Percentiles rank a stretch among this genome's conserved stretches.
These are phyloP conservation scores for Trichocladium antarcticum DNA, from an alignment of 495 filamentous ascomycete species.

Conservation along the genomic window DNA sequence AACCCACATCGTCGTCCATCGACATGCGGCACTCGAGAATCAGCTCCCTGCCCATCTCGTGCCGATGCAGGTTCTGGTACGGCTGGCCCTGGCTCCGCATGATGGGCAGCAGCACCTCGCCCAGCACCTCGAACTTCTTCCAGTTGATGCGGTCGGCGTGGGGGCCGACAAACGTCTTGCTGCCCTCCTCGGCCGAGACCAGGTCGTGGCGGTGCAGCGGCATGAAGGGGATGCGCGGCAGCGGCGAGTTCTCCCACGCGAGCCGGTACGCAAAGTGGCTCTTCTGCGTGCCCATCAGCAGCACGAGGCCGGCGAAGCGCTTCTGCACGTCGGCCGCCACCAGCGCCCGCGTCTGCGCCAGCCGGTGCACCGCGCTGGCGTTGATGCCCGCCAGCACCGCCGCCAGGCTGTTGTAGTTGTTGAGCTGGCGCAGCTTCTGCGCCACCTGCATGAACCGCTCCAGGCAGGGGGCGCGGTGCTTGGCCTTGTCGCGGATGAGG, in stretches of 20 bases:
- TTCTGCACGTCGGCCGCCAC: conserved; percentile 58
- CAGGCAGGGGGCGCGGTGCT: conserved; percentile 77
- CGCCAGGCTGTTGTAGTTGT: conserved; percentile 94
- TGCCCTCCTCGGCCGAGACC: conserved; percentile 85
- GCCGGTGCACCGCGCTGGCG: conserved; percentile 74
- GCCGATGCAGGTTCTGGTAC: conserved; percentile 57
- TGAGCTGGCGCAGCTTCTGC: conserved; percentile 72
- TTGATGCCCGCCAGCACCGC: conserved; percentile 91
- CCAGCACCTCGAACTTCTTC: conserved; percentile 96
- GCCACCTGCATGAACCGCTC: conserved; percentile 92
- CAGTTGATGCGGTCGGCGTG: conserved; percentile 78
- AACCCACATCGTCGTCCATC: conserved; percentile 50
- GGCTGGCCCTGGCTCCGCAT: conserved; percentile 81
- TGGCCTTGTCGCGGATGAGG: conserved; percentile 86
- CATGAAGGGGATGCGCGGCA: conserved; percentile 84
- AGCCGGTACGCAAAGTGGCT: conserved; percentile 89
- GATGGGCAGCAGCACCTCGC: conserved; percentile 78
- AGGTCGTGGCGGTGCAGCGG: conserved; percentile 85
- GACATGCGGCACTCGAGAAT: conserved; percentile 55
- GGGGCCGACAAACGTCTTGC: conserved; percentile 70
- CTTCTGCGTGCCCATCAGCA: conserved; percentile 86
- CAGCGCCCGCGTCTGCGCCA: conserved; percentile 68
- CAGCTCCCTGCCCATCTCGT: conserved; percentile 55
- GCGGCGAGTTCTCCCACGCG: conserved; percentile 88
- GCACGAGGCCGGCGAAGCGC: conserved; percentile 75